Percentiles rank a stretch among this genome's conserved stretches.
These are phyloP conservation scores for Arctium minus DNA, from an alignment of 129 eudicot species.

Conservation along the genomic window DNA sequence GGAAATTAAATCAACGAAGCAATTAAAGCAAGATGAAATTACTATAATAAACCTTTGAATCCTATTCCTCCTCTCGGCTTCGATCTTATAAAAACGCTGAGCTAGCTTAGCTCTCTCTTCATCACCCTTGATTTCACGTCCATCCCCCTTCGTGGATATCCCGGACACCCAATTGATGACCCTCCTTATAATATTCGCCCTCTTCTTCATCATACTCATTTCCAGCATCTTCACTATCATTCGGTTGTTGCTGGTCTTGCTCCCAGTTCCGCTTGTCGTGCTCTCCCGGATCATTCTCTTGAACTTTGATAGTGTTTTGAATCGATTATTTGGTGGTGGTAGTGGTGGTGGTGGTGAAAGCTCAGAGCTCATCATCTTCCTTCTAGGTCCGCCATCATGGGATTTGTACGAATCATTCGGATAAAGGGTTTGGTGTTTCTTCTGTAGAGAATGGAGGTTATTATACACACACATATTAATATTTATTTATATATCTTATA, in stretches of 20 bases:
- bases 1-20: no score
- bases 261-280: neutral
- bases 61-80: constrained; percentile 38
- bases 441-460: neutral
- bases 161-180: neutral
- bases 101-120: constrained; percentile 49
- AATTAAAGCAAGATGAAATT: no score
- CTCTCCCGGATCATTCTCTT: neutral
- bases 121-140: constrained; percentile 16
- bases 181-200: no score
- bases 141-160: constrained; percentile 1
- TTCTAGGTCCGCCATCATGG: neutral
- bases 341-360: neutral
- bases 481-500: no score
- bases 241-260: neutral
- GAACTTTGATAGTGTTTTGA: neutral
- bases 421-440: neutral
- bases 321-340: neutral
- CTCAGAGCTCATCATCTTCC: neutral
- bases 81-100: constrained; percentile 71
- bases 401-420: neutral
- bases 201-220: constrained; percentile 2
- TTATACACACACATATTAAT: no score
- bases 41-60: no score
- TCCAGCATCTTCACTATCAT: neutral